These are phyloP conservation scores for Tetrapisispora fleetii DNA, from an alignment of 805 yeast genomes.

Conservation along the genomic window DNA sequence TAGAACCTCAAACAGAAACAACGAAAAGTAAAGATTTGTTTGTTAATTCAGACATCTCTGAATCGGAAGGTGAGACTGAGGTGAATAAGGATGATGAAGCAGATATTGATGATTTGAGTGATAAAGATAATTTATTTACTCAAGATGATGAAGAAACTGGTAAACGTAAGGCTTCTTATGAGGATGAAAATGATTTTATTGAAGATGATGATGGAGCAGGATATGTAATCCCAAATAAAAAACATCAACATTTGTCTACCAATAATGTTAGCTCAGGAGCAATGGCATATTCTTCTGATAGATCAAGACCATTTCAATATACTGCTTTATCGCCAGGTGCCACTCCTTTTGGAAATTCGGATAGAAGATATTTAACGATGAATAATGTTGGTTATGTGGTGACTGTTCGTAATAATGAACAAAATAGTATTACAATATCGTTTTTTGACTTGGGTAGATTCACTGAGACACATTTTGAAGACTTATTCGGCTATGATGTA, in stretches of 20 bases:
- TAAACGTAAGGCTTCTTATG: conserved; percentile 27
- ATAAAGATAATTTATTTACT: conserved; percentile 16
- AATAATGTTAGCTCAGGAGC: too few relatives aligned
- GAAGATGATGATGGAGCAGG: conserved; percentile 59
- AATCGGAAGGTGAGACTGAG: conserved; percentile 8
- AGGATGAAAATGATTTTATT: conserved; percentile 35
- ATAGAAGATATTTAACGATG: conserved; percentile 71
- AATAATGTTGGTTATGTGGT: conserved; percentile 75
- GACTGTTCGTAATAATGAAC: conserved; percentile 51
- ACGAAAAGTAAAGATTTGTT: conserved; percentile 14
- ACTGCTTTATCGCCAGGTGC: conserved; percentile 77
- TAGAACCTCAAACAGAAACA: conserved; percentile 5
- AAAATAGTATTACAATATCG: conserved; percentile 71
- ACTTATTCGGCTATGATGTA: conserved; percentile 57
- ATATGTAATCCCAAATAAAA: conserved; percentile 18
- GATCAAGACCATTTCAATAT: conserved; percentile 25
- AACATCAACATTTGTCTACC: neutral
- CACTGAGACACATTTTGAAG: conserved; percentile 80
- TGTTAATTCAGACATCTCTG: conserved; percentile 23
- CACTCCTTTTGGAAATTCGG: conserved; percentile 64
- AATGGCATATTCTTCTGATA: neutral
- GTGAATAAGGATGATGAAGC: conserved; percentile 25
- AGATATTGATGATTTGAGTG: conserved; percentile 5
- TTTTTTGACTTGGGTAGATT: conserved; percentile 72
- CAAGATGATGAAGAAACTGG: conserved; percentile 18